Base-by-base conservation (phyloP, 2,329 filamentous ascomycete species). In the Colletotrichum neosansevieriae region DNA sequence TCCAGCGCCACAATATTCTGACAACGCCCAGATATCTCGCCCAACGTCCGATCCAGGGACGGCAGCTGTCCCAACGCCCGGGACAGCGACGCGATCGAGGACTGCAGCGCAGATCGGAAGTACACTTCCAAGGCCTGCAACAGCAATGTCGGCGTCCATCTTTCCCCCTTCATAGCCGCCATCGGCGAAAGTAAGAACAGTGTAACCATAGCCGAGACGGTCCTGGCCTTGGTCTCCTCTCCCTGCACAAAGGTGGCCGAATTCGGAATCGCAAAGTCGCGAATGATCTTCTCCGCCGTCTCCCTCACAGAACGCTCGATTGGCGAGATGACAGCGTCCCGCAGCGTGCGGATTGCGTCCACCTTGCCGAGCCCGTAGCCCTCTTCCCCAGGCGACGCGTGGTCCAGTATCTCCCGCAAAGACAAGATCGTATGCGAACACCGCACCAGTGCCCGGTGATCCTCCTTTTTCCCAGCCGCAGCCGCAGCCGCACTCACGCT, bases 1-100 rank as follows among this genome's bases (percentile, higher is more conserved):
- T 97, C 94, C 3, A 98, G 83, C 0, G 94, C 93, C n/a, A 97
- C 89, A 44, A 98, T 89, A 75, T 97, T 97, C 77, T 97, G 94
- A 76, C 95, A 98, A 51, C 93, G 87, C 5, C 91, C 89, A 6
- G 92, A 92, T 21, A 97, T 89, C 74, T 98, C 96, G 15, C 88
- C 84, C 1, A 98, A 84, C 0, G 94, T 92, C 58, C 93, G 88
- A 54, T 98, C 94, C 34, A 98, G 85, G 0, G 88, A 91, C 0
- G 95, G 93, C 2, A 98, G 84, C 66, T 93, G 92, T 4, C 91
- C 90, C 15, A 99, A 85, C 0, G 93, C 91, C 21, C 94, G 86
- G 1, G 92, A 85, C 10, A 99, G 84, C 0, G 90, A 86, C 12
- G 92, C 89, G 6, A 95, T 84, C 44, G 93, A 94, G 51, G 91